Evolutionary conservation across 163 green algal genomes (phyloP).

Genomic region (Chlorella variabilis): DNA sequence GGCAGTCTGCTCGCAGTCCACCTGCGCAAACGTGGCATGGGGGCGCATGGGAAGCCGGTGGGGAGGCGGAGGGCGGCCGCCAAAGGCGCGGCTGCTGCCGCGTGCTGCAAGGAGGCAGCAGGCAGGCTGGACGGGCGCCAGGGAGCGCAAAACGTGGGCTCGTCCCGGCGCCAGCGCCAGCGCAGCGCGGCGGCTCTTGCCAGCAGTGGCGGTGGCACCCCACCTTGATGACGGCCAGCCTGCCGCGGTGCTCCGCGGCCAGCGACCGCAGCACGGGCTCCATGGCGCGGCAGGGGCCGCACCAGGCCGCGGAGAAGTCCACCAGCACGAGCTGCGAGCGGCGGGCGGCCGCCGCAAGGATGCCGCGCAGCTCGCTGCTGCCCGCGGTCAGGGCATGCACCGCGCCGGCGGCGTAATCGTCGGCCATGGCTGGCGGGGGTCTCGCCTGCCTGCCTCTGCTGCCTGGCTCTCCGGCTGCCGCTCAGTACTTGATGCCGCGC

Average conservation of each 20-base stretch:
- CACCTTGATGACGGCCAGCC: conserved; percentile 55
- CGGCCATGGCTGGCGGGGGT: background rate
- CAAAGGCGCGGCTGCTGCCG: too few relatives aligned
- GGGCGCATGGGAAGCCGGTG: too few relatives aligned
- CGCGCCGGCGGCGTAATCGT: conserved; percentile 24
- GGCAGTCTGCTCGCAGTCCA: conserved; percentile 53
- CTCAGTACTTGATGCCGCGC: conserved; percentile 36
- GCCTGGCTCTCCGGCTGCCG: too few relatives aligned
- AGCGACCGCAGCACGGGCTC: conserved; percentile 81
- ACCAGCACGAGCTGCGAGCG: conserved; percentile 61
- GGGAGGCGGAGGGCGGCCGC: background rate
- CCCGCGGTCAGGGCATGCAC: conserved; percentile 36
- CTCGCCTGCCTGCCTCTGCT: background rate
- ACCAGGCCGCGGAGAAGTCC: conserved; percentile 85
- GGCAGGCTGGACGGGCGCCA: too few relatives aligned
- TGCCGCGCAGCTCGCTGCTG: conserved; percentile 5
- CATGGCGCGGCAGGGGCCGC: conserved; percentile 88
- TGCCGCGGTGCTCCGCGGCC: conserved; percentile 30
- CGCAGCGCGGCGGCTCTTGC: too few relatives aligned
- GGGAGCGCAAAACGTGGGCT: too few relatives aligned
- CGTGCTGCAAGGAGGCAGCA: too few relatives aligned
- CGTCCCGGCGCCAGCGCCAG: too few relatives aligned
- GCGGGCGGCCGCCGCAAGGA: conserved; percentile 1
- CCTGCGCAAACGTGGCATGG: background rate
- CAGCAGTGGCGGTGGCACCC: too few relatives aligned